phyloP scores from a whole-genome alignment of 2,329 filamentous ascomycete species.

The Alternaria panax region DNA sequence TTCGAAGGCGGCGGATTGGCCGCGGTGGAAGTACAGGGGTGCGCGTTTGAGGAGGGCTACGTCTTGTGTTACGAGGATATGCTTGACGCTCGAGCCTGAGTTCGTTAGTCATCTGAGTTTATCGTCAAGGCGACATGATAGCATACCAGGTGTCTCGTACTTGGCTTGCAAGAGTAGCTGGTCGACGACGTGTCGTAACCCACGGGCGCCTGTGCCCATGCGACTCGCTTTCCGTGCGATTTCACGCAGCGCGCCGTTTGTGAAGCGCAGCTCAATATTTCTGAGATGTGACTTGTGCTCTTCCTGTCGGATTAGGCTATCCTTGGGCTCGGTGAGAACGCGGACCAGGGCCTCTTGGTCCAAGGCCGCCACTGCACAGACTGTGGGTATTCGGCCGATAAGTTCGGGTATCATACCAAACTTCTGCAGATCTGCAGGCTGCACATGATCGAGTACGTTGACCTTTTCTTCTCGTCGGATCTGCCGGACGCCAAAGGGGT shows the following conservation, averaged over 20 bases:
- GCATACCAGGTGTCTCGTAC: slow-evolving; percentile 56
- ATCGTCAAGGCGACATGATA: background rate
- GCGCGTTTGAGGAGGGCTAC: slow-evolving; percentile 53
- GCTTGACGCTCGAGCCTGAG: slow-evolving; percentile 52
- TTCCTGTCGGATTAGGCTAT: slow-evolving; percentile 88
- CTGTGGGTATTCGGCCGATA: slow-evolving; percentile 93
- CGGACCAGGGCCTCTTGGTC: slow-evolving; percentile 73
- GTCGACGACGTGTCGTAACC: slow-evolving; percentile 58
- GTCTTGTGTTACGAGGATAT: slow-evolving; percentile 56
- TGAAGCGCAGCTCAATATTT: slow-evolving; percentile 79
- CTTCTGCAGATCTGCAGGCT: slow-evolving; percentile 76
- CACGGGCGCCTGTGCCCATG: slow-evolving; percentile 74
- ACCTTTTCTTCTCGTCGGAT: slow-evolving; percentile 46
- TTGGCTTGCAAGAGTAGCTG: slow-evolving; percentile 55
- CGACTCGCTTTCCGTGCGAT: slow-evolving; percentile 74
- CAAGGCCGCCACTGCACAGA: slow-evolving; percentile 82
- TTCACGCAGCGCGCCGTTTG: slow-evolving; percentile 78
- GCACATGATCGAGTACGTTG: slow-evolving; percentile 73
- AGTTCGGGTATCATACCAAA: slow-evolving; percentile 95
- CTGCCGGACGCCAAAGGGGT: slow-evolving; percentile 29
- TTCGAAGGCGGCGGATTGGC: slow-evolving; percentile 52
- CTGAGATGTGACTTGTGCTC: slow-evolving; percentile 85
- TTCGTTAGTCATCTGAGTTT: slow-evolving; percentile 11
- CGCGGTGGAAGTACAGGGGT: slow-evolving; percentile 55
- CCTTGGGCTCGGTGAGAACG: slow-evolving; percentile 90